Evolutionary conservation across 345 rosid species (phyloP).

Genomic region (Mercurialis annua): DNA sequence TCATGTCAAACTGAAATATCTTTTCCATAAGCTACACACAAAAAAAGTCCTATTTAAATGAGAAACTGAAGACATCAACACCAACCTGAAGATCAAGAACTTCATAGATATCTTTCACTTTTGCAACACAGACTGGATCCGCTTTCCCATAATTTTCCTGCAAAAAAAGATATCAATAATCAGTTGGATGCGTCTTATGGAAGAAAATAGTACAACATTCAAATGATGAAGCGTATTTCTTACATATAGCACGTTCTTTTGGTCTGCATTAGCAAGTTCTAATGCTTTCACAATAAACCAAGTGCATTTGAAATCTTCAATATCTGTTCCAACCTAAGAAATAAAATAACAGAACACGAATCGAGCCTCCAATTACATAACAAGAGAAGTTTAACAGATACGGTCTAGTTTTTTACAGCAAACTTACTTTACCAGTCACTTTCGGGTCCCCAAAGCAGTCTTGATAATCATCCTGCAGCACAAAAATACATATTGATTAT

Average conservation of each 20-base stretch:
- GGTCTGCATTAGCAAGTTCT: slow-evolving; percentile 59
- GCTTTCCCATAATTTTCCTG: slow-evolving; percentile 31
- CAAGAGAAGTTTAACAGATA: background rate
- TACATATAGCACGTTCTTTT: slow-evolving; percentile 58
- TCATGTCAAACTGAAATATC: background rate
- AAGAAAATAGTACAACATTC: background rate
- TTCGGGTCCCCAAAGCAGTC: slow-evolving; percentile 80
- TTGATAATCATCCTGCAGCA: slow-evolving; percentile 69
- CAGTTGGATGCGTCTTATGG: background rate
- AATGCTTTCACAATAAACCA: slow-evolving; percentile 85
- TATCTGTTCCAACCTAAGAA: slow-evolving; percentile 86
- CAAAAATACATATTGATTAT: background rate
- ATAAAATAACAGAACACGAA: background rate
- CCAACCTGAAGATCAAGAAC: slow-evolving; percentile 25
- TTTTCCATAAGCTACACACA: background rate
- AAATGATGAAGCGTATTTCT: slow-evolving; percentile 5
- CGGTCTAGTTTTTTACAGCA: too few species aligned
- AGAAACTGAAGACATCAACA: background rate
- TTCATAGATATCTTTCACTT: slow-evolving; percentile 24
- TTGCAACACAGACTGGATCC: slow-evolving; percentile 23
- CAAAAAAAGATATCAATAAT: background rate
- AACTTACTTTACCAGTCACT: slow-evolving; percentile 65
- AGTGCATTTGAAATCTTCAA: slow-evolving; percentile 83
- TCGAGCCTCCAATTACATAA: background rate
- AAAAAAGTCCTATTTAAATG: background rate